Evolutionary conservation across 305 asterid species (phyloP).

Genomic region (Salvia sclarea): DNA sequence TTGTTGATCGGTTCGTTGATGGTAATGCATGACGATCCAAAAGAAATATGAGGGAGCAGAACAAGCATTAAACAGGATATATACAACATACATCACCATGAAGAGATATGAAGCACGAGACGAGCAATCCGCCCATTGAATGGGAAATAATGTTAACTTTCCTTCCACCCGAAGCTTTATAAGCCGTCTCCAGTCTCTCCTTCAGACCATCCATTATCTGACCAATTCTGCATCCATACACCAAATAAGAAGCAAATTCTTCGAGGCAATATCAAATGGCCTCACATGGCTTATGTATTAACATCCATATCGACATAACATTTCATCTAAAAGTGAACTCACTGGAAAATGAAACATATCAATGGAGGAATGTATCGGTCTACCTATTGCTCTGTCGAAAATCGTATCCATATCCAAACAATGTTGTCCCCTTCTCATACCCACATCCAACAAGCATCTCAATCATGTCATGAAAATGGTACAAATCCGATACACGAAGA

Average conservation of each 20-base stretch:
- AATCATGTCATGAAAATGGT: constrained; percentile 96
- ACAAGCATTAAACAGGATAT: constrained; percentile 4
- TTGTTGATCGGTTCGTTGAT: not conserved
- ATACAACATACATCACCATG: constrained; percentile 60
- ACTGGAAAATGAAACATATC: constrained; percentile 12
- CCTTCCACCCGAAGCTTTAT: constrained; percentile 89
- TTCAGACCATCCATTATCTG: constrained; percentile 67
- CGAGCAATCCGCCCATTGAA: constrained; percentile 96
- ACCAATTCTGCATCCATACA: constrained; percentile 58
- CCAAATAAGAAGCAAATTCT: constrained; percentile 5
- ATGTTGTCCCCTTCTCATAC: constrained; percentile 79
- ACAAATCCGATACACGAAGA: constrained; percentile 54
- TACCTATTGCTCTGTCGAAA: constrained; percentile 98
- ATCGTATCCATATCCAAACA: constrained; percentile 94
- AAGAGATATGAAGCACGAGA: constrained; percentile 75
- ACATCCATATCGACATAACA: not conserved
- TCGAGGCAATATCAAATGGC: constrained; percentile 6
- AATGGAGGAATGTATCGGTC: not conserved
- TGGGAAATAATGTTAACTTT: constrained; percentile 90
- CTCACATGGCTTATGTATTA: not conserved
- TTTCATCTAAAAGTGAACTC: not conserved
- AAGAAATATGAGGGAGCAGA: not conserved
- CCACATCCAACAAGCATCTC: constrained; percentile 98
- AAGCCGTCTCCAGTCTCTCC: constrained; percentile 68
- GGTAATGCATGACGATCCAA: not conserved